These are phyloP conservation scores for Ascosphaera acerosa DNA, from an alignment of 2,329 filamentous ascomycete species.

Conservation along the genomic window DNA sequence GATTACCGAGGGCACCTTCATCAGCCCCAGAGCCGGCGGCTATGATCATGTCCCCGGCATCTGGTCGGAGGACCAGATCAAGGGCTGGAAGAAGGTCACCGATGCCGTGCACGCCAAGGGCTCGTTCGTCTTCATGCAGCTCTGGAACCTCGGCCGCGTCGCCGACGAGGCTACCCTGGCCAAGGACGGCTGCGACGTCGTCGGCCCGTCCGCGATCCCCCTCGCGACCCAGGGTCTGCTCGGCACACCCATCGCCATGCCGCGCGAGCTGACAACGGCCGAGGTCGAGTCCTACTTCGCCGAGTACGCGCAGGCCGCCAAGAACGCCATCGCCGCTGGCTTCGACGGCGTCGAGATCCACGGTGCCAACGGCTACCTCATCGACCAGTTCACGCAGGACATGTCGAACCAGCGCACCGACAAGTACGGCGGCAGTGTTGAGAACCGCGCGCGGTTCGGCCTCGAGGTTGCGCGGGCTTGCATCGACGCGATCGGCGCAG, in stretches of 20 bases:
- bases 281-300: constrained; percentile 20
- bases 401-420: constrained; percentile 24
- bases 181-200: neutral
- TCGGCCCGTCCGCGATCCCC: neutral
- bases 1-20: constrained; percentile 32
- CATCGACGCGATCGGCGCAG: constrained; percentile 19
- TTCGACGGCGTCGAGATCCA: constrained; percentile 29
- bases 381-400: constrained; percentile 27
- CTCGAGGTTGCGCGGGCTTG: constrained; percentile 25
- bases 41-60: constrained; percentile 31
- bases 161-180: constrained; percentile 18
- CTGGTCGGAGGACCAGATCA: constrained; percentile 29
- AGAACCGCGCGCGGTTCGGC: constrained; percentile 27
- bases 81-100: constrained; percentile 33
- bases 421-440: constrained; percentile 25
- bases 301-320: constrained; percentile 22
- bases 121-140: constrained; percentile 33
- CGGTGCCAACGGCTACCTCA: constrained; percentile 24
- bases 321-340: constrained; percentile 28
- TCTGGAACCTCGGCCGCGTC: constrained; percentile 35
- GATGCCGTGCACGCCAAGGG: constrained; percentile 37
- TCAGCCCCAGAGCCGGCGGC: constrained; percentile 21
- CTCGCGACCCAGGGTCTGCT: constrained; percentile 8
- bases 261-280: constrained; percentile 12
- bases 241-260: constrained; percentile 12